phyloP scores from a whole-genome alignment of 345 rosid genomes.

The Aethionema arabicum region DNA sequence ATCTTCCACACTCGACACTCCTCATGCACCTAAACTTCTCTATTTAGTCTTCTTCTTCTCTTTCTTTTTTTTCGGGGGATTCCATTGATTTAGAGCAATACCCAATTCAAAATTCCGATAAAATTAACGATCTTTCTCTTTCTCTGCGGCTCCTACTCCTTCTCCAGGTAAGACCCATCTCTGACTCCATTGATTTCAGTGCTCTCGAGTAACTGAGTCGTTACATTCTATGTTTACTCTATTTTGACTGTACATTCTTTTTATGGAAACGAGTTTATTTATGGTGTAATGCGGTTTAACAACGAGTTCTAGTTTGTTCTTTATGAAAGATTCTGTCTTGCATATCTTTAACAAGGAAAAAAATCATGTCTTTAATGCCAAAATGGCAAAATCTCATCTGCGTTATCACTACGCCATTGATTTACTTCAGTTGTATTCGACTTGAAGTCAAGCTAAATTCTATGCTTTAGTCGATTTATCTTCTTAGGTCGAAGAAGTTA shows the following conservation, averaged over 20 bases:
- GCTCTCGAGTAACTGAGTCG: slow-evolving; percentile 13
- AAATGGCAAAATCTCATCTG: neutral
- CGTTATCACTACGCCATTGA: slow-evolving; percentile 22
- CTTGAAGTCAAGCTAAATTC: neutral
- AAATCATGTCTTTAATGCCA: neutral
- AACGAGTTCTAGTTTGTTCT: slow-evolving; percentile 13
- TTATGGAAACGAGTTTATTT: neutral
- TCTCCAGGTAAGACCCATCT: slow-evolving; percentile 6
- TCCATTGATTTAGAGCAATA: neutral
- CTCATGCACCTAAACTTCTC: slow-evolving; percentile 32
- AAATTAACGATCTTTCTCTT: neutral
- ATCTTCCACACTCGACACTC: neutral
- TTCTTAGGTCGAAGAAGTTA: slow-evolving; percentile 6
- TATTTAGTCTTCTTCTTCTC: neutral
- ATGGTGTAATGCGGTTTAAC: slow-evolving; percentile 11
- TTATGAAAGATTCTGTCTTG: neutral
- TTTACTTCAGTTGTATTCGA: slow-evolving; percentile 3
- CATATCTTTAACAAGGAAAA: neutral
- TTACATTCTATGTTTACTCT: slow-evolving; percentile 19
- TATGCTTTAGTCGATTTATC: neutral
- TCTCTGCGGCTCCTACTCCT: slow-evolving; percentile 15
- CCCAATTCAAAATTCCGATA: slow-evolving; percentile 7
- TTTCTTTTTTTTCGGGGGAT: slow-evolving; percentile 11
- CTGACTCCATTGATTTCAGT: slow-evolving; percentile 5
- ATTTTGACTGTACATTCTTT: slow-evolving; percentile 17